A percentile compares a stretch with the other conserved stretches of the same genome.
These are phyloP conservation scores for Nicotiana knightiana DNA, from an alignment of 257 asterid genomes.

Conservation along the genomic window DNA sequence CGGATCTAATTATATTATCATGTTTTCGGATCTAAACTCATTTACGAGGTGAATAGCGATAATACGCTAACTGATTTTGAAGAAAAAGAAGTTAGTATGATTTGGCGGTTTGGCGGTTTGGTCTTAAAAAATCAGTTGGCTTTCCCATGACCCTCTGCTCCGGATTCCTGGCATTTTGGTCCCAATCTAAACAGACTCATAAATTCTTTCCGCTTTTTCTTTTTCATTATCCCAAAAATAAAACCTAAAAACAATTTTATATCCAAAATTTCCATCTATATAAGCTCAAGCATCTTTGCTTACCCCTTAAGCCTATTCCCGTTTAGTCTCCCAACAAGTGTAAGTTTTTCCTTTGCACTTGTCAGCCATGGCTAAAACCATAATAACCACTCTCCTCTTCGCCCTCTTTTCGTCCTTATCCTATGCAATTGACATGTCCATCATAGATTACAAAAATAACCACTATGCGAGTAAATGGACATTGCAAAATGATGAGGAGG, in stretches of 20 bases:
- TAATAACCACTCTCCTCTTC: conserved; percentile 25
- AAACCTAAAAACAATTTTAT: background rate
- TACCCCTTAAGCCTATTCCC: background rate
- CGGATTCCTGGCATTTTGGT: conserved; percentile 1
- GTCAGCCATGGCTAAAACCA: conserved; percentile 43
- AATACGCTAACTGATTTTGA: too few species aligned
- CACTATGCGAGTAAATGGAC: background rate
- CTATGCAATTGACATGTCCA: conserved; percentile 23
- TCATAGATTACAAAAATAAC: conserved; percentile 12
- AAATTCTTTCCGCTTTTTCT: background rate
- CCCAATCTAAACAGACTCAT: background rate
- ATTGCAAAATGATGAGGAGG: conserved; percentile 29
- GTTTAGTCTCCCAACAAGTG: background rate
- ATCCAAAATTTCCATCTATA: conserved; percentile 2
- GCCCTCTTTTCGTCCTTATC: conserved; percentile 29
- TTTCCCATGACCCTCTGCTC: background rate
- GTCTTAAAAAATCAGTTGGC: background rate
- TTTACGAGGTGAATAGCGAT: too few species aligned
- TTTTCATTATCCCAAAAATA: background rate
- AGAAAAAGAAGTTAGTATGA: too few species aligned
- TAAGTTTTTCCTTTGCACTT: background rate
- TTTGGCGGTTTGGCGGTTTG: conserved; percentile 10
- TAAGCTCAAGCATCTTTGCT: conserved; percentile 3
- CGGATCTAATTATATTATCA: too few species aligned
- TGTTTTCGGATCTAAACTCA: too few species aligned